Evolutionary conservation across 768 basidiomycete genomes (phyloP).

Genomic region (Thelephora aurantiotincta): DNA sequence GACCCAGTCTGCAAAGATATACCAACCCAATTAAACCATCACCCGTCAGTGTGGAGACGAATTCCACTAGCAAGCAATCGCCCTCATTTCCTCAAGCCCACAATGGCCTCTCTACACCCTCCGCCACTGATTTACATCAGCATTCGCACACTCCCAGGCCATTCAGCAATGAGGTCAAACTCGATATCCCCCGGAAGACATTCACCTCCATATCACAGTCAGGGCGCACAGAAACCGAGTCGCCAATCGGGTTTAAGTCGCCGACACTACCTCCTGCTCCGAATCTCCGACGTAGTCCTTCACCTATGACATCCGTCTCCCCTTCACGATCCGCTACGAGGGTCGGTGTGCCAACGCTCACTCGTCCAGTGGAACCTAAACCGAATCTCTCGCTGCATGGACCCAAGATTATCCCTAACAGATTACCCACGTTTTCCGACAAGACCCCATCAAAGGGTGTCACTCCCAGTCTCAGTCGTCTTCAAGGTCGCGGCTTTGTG

Average conservation of each 20-base stretch:
- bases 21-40: too few relatives aligned
- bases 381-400: constrained; percentile 28
- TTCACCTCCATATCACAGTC: not conserved
- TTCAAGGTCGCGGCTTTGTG: constrained; percentile 80
- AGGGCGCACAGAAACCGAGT: too few relatives aligned
- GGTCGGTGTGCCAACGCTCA: constrained; percentile 22
- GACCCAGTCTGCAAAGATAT: too few relatives aligned
- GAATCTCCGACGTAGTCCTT: constrained; percentile 8
- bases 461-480: constrained; percentile 68
- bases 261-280: constrained; percentile 4
- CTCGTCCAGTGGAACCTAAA: constrained; percentile 38
- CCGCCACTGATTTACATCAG: too few relatives aligned
- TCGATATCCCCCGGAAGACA: too few relatives aligned
- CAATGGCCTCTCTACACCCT: too few relatives aligned
- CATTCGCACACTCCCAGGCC: too few relatives aligned
- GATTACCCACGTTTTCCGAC: constrained; percentile 49
- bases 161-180: too few relatives aligned
- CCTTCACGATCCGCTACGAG: constrained; percentile 16
- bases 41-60: too few relatives aligned
- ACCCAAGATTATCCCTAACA: constrained; percentile 30
- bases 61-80: too few relatives aligned
- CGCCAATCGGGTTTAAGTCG: not conserved
- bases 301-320: constrained; percentile 9
- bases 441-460: constrained; percentile 47
- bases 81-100: too few relatives aligned